Evolutionary conservation across 495 filamentous ascomycete genomes (phyloP).

Genomic region (Letharia columbiana): DNA sequence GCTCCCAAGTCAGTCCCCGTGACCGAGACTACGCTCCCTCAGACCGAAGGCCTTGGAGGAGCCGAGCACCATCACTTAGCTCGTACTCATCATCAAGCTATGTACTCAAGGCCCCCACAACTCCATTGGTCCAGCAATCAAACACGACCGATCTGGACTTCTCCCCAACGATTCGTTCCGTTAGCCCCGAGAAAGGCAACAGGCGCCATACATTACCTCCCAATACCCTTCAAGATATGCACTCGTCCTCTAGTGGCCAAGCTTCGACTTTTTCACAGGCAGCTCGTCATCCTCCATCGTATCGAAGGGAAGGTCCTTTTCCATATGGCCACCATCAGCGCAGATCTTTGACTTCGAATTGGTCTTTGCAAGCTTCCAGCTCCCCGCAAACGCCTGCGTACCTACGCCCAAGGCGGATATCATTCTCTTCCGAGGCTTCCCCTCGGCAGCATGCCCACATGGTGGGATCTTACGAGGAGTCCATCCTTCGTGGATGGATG

Average conservation of each 20-base stretch:
- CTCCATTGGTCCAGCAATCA: constrained; percentile 81
- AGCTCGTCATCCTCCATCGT: constrained; percentile 24
- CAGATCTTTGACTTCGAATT: constrained; percentile 58
- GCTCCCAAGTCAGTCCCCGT: not conserved
- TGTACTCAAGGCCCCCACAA: constrained; percentile 79
- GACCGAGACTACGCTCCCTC: constrained; percentile 16
- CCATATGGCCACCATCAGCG: constrained; percentile 64
- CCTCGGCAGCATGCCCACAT: constrained; percentile 82
- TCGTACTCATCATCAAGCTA: constrained; percentile 78
- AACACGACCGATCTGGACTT: constrained; percentile 79
- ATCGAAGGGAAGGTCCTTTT: constrained; percentile 47
- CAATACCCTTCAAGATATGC: constrained; percentile 40
- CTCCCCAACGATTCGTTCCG: constrained; percentile 35
- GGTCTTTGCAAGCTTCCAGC: constrained; percentile 48
- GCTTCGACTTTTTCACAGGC: constrained; percentile 10
- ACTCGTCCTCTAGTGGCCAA: constrained; percentile 30
- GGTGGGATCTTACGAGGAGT: constrained; percentile 97
- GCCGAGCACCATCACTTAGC: constrained; percentile 56
- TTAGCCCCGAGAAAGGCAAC: constrained; percentile 39
- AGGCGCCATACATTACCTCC: constrained; percentile 56
- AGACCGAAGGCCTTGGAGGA: constrained; percentile 18
- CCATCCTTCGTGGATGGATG: constrained; percentile 90
- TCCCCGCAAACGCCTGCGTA: constrained; percentile 53
- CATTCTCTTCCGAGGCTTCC: constrained; percentile 64
- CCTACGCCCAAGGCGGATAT: constrained; percentile 57